A percentile compares a stretch with the other conserved stretches of the same genome.
Evolutionary conservation across 768 basidiomycete genomes (phyloP).

Genomic region (Rubroboletus satanas): DNA sequence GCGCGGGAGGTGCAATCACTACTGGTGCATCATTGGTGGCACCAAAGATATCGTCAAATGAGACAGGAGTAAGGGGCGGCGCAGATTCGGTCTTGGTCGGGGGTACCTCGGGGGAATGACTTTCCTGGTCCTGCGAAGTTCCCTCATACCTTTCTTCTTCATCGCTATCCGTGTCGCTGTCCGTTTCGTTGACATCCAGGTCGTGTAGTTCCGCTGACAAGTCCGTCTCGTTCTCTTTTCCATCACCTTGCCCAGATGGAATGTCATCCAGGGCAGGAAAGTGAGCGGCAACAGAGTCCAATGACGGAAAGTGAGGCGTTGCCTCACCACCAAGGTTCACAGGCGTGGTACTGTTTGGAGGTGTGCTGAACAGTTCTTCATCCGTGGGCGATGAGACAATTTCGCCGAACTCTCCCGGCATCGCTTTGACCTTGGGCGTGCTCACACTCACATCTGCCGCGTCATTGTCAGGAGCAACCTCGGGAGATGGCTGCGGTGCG

Average conservation of each 20-base stretch:
- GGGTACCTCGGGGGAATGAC: constrained; percentile 15
- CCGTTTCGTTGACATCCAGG: constrained; percentile 53
- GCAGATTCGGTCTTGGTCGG: constrained; percentile 11
- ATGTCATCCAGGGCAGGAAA: constrained; percentile 40
- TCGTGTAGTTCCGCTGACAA: constrained; percentile 53
- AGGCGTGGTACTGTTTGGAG: constrained; percentile 43
- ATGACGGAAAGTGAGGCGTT: constrained; percentile 20
- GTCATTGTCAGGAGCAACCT: constrained; percentile 21
- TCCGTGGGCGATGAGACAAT: constrained; percentile 32
- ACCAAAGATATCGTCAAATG: constrained; percentile 62
- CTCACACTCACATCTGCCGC: constrained; percentile 16
- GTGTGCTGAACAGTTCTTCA: constrained; percentile 60
- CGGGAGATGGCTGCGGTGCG: constrained; percentile 8
- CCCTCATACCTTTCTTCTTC: constrained; percentile 36
- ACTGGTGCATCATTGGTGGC: constrained; percentile 19
- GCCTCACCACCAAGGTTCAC: constrained; percentile 10
- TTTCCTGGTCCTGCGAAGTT: constrained; percentile 17
- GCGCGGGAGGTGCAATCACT: constrained; percentile 16
- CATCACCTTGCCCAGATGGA: constrained; percentile 15
- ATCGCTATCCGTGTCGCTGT: constrained; percentile 51
- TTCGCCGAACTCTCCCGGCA: constrained; percentile 13
- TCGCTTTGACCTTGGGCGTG: constrained; percentile 18
- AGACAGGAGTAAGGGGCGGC: constrained; percentile 13
- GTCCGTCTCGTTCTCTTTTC: constrained; percentile 47
- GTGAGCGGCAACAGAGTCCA: constrained; percentile 25